These are phyloP conservation scores for Castanea sativa DNA, from an alignment of 306 rosid species.

Conservation along the genomic window DNA sequence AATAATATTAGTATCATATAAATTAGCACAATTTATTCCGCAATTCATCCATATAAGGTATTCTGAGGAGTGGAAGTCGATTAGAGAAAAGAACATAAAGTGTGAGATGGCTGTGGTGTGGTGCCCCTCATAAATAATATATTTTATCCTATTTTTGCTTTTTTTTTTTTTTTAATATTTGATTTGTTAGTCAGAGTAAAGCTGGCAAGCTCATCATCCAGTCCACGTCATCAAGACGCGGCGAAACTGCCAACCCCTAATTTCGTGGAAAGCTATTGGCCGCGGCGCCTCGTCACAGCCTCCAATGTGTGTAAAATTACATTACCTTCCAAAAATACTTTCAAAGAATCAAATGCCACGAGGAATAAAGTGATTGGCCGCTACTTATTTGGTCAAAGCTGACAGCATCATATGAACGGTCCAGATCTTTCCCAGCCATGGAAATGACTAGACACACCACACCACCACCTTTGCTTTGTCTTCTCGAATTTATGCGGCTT, in stretches of 20 bases:
- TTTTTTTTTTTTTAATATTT: background rate
- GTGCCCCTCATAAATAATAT: background rate
- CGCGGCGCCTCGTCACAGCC: background rate
- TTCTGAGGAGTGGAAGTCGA: fast-evolving
- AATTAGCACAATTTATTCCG: fast-evolving
- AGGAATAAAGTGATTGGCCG: background rate
- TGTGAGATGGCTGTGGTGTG: background rate
- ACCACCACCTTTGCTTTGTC: background rate
- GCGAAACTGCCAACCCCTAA: background rate
- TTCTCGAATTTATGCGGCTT: background rate
- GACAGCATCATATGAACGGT: background rate
- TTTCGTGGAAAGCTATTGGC: too few relatives aligned
- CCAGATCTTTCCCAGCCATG: background rate
- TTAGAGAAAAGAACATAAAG: background rate
- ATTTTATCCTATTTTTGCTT: background rate
- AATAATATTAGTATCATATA: fast-evolving
- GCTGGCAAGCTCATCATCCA: background rate
- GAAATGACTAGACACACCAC: background rate
- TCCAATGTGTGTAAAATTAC: too few relatives aligned
- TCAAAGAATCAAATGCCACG: background rate
- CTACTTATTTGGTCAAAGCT: too few relatives aligned
- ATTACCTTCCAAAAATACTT: too few relatives aligned
- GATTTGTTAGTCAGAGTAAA: background rate
- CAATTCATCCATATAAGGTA: fast-evolving
- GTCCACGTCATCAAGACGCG: constrained; percentile 2